Evolutionary conservation across 306 rosid species (phyloP).

Genomic region (Lathyrus aphaca): DNA sequence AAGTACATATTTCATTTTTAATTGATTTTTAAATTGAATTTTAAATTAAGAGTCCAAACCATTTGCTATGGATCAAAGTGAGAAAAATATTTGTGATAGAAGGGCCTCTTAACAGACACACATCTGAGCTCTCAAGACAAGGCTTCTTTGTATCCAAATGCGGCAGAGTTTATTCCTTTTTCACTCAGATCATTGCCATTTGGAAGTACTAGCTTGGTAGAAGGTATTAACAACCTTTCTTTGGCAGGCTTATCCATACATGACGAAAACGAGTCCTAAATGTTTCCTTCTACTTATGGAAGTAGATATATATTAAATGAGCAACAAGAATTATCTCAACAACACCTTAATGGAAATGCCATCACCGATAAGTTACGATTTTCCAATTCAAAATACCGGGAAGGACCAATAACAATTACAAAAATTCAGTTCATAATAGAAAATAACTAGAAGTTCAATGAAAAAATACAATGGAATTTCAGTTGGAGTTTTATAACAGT

Average conservation of each 20-base stretch:
- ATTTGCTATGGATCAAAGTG: no score
- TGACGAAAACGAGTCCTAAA: slow-evolving; percentile 60
- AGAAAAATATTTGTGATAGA: no score
- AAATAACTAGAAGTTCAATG: no score
- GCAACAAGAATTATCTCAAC: slow-evolving; percentile 54
- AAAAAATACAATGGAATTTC: no score
- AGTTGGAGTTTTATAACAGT: no score
- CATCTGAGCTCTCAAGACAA: slow-evolving; percentile 58
- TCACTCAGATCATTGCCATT: slow-evolving; percentile 72
- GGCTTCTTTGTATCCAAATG: slow-evolving; percentile 84
- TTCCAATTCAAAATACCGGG: slow-evolving; percentile 63
- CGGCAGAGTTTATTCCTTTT: slow-evolving; percentile 92
- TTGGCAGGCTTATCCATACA: slow-evolving; percentile 71
- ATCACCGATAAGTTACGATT: slow-evolving; percentile 66
- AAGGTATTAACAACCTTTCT: slow-evolving; percentile 69
- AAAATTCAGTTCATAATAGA: no score
- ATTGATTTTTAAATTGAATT: no score
- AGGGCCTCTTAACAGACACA: no score
- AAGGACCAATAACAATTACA: no score
- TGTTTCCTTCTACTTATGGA: slow-evolving; percentile 61
- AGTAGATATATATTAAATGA: slow-evolving; percentile 65
- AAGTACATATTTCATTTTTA: no score
- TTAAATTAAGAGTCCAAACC: no score
- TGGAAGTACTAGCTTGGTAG: slow-evolving; percentile 63
- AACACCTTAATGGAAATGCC: slow-evolving; percentile 53